Evolutionary conservation across 1,284 basidiomycete species (phyloP).

Genomic region (Ceratobasidium papillatum): DNA sequence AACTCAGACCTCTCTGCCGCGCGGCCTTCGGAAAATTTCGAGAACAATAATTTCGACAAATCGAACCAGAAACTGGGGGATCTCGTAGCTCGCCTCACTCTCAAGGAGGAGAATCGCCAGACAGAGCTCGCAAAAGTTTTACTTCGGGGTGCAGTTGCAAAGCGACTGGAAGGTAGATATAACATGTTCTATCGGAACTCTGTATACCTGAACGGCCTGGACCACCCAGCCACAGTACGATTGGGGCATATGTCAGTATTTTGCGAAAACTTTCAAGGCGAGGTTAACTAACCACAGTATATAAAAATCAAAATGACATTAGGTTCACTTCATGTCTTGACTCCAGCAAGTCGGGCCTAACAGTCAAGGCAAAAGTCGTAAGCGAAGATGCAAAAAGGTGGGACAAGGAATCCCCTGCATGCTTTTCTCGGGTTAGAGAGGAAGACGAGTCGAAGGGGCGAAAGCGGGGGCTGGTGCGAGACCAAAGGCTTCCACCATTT

Average conservation of each 20-base stretch:
- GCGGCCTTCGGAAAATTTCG: constrained; percentile 33
- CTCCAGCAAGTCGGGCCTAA: constrained; percentile 38
- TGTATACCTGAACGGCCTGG: constrained; percentile 27
- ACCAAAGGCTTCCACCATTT: constrained; percentile 18
- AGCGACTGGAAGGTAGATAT: constrained; percentile 30
- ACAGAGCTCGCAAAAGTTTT: constrained; percentile 9
- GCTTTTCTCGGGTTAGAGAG: background rate
- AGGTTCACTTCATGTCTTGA: constrained; percentile 43
- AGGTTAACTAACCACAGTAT: too few relatives aligned
- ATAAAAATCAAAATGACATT: background rate
- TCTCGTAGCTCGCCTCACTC: background rate
- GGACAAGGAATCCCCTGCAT: background rate
- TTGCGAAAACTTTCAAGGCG: too few relatives aligned
- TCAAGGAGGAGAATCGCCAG: background rate
- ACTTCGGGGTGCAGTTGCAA: constrained; percentile 11
- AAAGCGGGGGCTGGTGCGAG: background rate
- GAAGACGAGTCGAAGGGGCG: background rate
- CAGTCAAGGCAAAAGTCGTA: constrained; percentile 19
- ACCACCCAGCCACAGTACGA: constrained; percentile 9
- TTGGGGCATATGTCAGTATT: constrained; percentile 35
- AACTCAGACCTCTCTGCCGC: constrained; percentile 35
- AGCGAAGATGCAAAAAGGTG: background rate
- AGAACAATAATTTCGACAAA: constrained; percentile 18
- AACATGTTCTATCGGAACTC: constrained; percentile 32
- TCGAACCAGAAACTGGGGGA: background rate